Percentiles rank a stretch among this genome's conserved stretches.
phyloP scores from a whole-genome alignment of 768 basidiomycete species.

The Kwoniella sp. region DNA sequence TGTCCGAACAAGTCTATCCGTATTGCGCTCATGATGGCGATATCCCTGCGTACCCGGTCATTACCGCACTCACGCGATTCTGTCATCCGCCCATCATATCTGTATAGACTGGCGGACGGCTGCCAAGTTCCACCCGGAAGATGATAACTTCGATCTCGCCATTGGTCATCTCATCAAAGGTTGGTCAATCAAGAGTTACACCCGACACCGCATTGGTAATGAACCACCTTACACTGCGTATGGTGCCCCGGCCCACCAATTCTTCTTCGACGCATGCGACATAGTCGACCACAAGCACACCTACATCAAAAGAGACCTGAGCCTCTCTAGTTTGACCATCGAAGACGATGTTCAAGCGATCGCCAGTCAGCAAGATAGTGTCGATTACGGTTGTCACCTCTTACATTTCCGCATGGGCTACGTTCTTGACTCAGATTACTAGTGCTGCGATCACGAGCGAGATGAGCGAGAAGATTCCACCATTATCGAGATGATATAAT shows the following conservation, averaged over 20 bases:
- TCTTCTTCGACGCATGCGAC: too few relatives aligned
- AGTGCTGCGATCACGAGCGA: conserved; percentile 6
- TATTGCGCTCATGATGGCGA: conserved; percentile 1
- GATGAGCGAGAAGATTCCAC: conserved; percentile 1
- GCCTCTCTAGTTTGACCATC: too few relatives aligned
- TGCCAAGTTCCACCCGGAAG: neutral
- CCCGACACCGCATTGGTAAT: too few relatives aligned
- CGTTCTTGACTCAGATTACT: conserved; percentile 1
- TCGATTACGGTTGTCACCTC: too few relatives aligned
- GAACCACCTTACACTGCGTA: too few relatives aligned
- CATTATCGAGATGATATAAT: conserved; percentile 1
- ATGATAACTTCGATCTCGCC: neutral
- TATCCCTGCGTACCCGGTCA: neutral
- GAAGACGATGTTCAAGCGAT: too few relatives aligned
- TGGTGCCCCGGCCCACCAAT: too few relatives aligned
- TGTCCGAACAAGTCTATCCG: neutral
- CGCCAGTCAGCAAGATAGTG: too few relatives aligned
- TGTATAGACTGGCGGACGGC: neutral
- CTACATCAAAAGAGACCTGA: too few relatives aligned
- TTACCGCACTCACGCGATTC: neutral
- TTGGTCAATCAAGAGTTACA: neutral
- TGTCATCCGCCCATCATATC: neutral
- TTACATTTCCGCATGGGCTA: neutral
- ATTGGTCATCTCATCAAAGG: neutral
- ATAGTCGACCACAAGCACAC: too few relatives aligned